A percentile compares a stretch with the other conserved stretches of the same genome.
These are phyloP conservation scores for Pyrus bretschneideri DNA, from an alignment of 306 rosid species.

Conservation along the genomic window DNA sequence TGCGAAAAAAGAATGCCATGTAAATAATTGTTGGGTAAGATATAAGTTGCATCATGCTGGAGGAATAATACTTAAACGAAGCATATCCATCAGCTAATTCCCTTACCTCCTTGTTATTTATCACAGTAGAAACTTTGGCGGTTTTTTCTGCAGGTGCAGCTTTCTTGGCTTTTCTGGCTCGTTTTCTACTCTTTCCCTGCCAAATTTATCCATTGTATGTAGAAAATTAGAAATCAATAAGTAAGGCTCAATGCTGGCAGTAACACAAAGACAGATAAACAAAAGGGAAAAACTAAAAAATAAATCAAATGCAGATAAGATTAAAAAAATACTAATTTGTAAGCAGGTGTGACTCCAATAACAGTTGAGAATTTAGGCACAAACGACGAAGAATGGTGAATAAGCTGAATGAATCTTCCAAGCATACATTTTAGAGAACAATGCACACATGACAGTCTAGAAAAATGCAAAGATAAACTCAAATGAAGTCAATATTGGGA, in stretches of 20 bases:
- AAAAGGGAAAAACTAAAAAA: background rate
- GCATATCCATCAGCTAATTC: background rate
- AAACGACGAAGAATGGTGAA: background rate
- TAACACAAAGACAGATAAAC: background rate
- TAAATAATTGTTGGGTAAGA: background rate
- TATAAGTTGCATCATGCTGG: background rate
- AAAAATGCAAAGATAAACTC: background rate
- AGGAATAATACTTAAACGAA: background rate
- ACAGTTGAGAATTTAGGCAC: background rate
- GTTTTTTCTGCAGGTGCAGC: background rate
- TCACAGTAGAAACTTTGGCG: background rate
- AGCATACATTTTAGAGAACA: background rate
- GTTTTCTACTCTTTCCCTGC: constrained; percentile 16
- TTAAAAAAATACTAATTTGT: background rate
- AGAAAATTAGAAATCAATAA: background rate
- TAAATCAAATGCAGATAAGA: background rate
- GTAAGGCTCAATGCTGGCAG: background rate
- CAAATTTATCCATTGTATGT: background rate
- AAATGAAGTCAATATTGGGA: background rate
- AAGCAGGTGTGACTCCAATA: background rate
- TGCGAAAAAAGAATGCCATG: background rate
- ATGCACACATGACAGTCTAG: background rate
- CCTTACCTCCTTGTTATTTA: background rate
- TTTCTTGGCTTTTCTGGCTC: background rate
- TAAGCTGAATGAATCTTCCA: background rate